Evolutionary conservation across 2,329 filamentous ascomycete genomes (phyloP).

Genomic region (Ceratocystis harringtonii): DNA sequence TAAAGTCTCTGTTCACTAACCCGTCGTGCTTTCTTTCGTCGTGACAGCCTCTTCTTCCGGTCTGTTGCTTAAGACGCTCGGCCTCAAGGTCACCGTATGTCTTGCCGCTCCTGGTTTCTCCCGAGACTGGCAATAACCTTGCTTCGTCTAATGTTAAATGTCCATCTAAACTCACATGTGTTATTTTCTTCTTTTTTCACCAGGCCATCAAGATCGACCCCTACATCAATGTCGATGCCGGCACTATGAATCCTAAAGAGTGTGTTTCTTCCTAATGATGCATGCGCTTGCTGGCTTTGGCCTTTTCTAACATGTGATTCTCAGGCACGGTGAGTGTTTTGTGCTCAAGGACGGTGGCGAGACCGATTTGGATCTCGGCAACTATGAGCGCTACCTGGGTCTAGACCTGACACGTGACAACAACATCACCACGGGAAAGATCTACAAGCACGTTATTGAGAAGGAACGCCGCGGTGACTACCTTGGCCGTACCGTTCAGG

Average conservation of each 20-base stretch:
- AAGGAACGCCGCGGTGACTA: constrained; percentile 56
- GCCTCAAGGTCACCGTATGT: constrained; percentile 52
- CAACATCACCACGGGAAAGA: constrained; percentile 96
- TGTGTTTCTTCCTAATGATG: constrained; percentile 18
- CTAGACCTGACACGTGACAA: constrained; percentile 71
- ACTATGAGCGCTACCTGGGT: constrained; percentile 40
- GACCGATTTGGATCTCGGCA: constrained; percentile 40
- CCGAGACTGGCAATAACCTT: background rate
- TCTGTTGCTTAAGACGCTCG: constrained; percentile 52
- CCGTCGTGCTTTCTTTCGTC: background rate
- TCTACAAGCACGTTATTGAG: constrained; percentile 79
- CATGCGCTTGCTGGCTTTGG: background rate
- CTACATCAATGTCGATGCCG: constrained; percentile 30
- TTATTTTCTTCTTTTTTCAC: constrained; percentile 37
- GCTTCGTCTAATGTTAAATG: constrained; percentile 26
- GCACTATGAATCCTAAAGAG: constrained; percentile 28
- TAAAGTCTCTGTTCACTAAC: background rate
- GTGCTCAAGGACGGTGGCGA: constrained; percentile 71
- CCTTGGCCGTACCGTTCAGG: constrained; percentile 75
- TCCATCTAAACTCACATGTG: constrained; percentile 52
- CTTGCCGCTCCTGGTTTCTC: background rate
- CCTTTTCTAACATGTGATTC: background rate
- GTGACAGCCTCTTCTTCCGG: constrained; percentile 52
- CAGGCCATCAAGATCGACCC: constrained; percentile 35
- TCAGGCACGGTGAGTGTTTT: constrained; percentile 73